phyloP scores from a whole-genome alignment of 73 alveolate genomes.

The Paramecium primaurelia region DNA sequence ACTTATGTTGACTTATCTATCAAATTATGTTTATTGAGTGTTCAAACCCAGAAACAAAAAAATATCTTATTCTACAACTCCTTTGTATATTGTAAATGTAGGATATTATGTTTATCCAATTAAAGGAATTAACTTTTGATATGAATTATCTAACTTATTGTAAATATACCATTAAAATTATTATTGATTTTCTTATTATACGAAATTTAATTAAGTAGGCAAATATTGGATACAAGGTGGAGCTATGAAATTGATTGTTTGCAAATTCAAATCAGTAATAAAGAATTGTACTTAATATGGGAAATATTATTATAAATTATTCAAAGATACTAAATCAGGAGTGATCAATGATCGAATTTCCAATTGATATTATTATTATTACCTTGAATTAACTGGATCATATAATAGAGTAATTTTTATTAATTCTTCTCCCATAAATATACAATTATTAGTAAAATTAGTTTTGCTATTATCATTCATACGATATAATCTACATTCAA shows the following conservation, averaged over 20 bases:
- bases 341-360: constrained; percentile 21
- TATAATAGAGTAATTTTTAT: background rate
- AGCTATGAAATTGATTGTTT: background rate
- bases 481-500: constrained; percentile 21
- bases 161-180: constrained; percentile 35
- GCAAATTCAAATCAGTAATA: background rate
- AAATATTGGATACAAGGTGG: background rate
- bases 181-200: background rate
- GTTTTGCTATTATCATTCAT: background rate
- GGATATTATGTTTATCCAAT: constrained; percentile 15
- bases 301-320: background rate
- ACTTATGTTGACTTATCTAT: constrained; percentile 4
- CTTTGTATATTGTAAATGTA: background rate
- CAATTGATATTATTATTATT: background rate
- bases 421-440: background rate
- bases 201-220: background rate
- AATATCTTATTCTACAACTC: background rate
- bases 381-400: background rate
- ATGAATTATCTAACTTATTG: background rate
- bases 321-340: constrained; percentile 6
- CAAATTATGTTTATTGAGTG: background rate
- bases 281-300: background rate
- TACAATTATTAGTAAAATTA: background rate
- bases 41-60: background rate
- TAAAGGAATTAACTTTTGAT: background rate